phyloP scores from a whole-genome alignment of 163 green algal genomes.

The Scenedesmus sp. region DNA sequence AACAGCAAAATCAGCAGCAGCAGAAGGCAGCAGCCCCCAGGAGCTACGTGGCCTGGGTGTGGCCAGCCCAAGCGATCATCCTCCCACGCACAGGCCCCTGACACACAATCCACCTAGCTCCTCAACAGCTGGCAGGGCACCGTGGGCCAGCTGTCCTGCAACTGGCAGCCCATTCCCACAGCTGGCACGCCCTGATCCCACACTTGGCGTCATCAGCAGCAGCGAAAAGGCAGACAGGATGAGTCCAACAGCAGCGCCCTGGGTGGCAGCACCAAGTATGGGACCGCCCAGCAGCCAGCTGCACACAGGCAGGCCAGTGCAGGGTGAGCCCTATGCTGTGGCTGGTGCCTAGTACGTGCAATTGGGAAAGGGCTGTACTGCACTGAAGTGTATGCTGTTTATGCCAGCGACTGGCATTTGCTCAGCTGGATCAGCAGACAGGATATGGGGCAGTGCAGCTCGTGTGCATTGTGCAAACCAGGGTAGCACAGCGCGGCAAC shows the following conservation, averaged over 20 bases:
- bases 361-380: not conserved
- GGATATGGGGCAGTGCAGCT: too few relatives aligned
- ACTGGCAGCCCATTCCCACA: constrained; percentile 51
- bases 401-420: not conserved
- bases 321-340: not conserved
- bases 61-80: not conserved
- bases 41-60: not conserved
- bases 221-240: constrained; percentile 50
- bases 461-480: too few relatives aligned
- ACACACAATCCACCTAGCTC: constrained; percentile 28
- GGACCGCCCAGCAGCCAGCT: constrained; percentile 38
- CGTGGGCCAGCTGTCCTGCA: constrained; percentile 31
- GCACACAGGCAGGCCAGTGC: constrained; percentile 38
- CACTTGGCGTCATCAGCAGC: constrained; percentile 38
- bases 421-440: too few relatives aligned
- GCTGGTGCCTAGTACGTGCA: not conserved
- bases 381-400: not conserved
- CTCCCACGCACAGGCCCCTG: constrained; percentile 28
- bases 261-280: constrained; percentile 46
- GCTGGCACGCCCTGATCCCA: constrained; percentile 36
- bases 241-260: constrained; percentile 62
- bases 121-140: not conserved
- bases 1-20: not conserved
- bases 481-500: too few relatives aligned
- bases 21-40: not conserved